Percentiles rank a stretch among this genome's conserved stretches.
Conservation (phyloP, 768 basidiomycete species). For the Pleurotus tuoliensis region DNA sequence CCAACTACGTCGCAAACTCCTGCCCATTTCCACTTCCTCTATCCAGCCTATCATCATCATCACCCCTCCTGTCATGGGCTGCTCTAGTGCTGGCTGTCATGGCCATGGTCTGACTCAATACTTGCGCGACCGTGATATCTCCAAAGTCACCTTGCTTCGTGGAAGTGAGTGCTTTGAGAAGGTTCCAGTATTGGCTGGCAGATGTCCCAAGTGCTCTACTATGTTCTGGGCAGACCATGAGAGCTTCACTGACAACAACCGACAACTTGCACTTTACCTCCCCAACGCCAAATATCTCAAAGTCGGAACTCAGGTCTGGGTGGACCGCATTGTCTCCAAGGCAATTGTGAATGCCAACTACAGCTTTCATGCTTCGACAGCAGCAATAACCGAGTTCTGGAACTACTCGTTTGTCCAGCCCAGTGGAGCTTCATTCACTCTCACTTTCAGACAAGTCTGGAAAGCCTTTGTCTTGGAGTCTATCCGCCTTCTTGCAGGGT, state of each 20-base stretch:
- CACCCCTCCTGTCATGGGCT: neutral
- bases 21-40: neutral
- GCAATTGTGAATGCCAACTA: slow-evolving; percentile 6
- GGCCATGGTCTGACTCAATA: no score
- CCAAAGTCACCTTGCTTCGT: no score
- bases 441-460: slow-evolving; percentile 15
- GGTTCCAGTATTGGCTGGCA: no score
- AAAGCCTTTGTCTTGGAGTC: slow-evolving; percentile 18
- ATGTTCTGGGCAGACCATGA: slow-evolving; percentile 18
- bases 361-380: no score
- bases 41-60: neutral
- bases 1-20: neutral
- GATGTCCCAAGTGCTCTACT: no score
- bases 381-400: no score
- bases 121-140: no score
- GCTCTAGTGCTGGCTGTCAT: neutral
- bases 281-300: slow-evolving; percentile 12
- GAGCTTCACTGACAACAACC: neutral
- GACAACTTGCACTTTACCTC: slow-evolving; percentile 1
- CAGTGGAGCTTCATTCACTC: neutral
- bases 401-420: neutral
- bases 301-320: slow-evolving; percentile 11
- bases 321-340: slow-evolving; percentile 12
- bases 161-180: no score
- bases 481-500: slow-evolving; percentile 7